Evolutionary conservation across 2,329 filamentous ascomycete genomes (phyloP).

Genomic region (Didymosphaeria variabile): DNA sequence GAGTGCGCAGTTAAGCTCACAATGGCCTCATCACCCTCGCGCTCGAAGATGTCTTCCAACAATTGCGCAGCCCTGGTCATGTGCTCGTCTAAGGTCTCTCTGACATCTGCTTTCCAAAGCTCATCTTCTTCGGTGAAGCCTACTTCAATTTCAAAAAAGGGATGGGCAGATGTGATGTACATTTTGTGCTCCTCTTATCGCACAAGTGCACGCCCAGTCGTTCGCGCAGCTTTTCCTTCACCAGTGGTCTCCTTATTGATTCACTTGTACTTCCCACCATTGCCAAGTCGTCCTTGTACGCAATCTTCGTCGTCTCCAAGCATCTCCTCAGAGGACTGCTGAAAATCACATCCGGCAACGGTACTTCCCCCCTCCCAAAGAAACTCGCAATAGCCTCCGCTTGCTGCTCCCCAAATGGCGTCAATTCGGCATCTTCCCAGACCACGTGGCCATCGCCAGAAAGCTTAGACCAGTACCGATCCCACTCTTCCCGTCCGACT

Average conservation of each 20-base stretch:
- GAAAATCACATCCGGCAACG: constrained; percentile 68
- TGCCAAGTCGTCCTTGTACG: constrained; percentile 61
- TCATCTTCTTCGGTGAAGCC: constrained; percentile 66
- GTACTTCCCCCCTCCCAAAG: constrained; percentile 59
- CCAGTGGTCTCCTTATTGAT: constrained; percentile 50
- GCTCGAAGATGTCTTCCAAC: constrained; percentile 60
- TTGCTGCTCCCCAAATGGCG: constrained; percentile 63
- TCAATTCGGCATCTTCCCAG: constrained; percentile 71
- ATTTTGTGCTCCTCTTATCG: constrained; percentile 64
- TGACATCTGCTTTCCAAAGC: constrained; percentile 54
- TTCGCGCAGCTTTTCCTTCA: constrained; percentile 71
- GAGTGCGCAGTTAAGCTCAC: constrained; percentile 65
- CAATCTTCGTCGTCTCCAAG: constrained; percentile 67
- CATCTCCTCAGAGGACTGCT: constrained; percentile 68
- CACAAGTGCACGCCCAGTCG: constrained; percentile 71
- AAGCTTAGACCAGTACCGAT: constrained; percentile 69
- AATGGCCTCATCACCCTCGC: constrained; percentile 41
- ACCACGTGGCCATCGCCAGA: constrained; percentile 66
- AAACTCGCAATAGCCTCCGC: constrained; percentile 60
- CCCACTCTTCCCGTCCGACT: constrained; percentile 73
- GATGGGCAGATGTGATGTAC: constrained; percentile 60
- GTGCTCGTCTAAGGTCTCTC: constrained; percentile 22
- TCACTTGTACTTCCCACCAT: too few relatives aligned
- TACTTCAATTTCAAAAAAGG: constrained; percentile 62
- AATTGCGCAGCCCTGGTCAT: constrained; percentile 32